Evolutionary conservation across 176 grass and related monocot species (phyloP), one percentile per base, ranked within the genome.

Genomic region (Ananas comosus): DNA sequence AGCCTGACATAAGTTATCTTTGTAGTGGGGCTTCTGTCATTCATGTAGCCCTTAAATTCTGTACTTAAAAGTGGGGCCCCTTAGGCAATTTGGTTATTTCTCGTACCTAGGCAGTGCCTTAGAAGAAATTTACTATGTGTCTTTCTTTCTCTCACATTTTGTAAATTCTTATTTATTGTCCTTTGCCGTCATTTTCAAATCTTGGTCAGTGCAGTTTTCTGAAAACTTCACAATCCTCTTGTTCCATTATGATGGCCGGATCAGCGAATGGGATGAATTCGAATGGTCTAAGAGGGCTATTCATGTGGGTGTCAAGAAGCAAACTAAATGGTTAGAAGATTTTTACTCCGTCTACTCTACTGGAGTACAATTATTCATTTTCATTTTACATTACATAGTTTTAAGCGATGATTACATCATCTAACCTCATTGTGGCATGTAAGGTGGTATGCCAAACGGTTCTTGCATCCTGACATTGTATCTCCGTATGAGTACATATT

Each of bases 401-500:
- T 42, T 42, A 42, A 42, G 33, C 33, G 33, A 42, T 42, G 33
- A 42, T 42, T 33, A 7, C 33, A 42, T 42, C 33, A 42, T 42
- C 33, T 42, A 42, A 42, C 4, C 33, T 51, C 25, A 13, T 51
- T 72, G 4, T 29, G 16, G 67, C 50, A 71, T 85, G 50, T 65
- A 71, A 99, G 95, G 90, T 99, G 95, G 95, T 99, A 91, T 80
- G 95, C 95, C 64, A 99, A 99, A 76, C 68, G 95, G 18, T 99
- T 99, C 83, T 81, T 99, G 68, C 95, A 94, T 78, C 95, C 95
- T 47, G 95, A 99, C 65, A 76, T 99, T 29, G 80, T 99, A 66
- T 78, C 85, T 21, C 76, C 69, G 64, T 99, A 99, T 68, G 95
- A 99, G 7, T 99, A 99, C 83, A 91, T 99, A 86, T 99, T 99